These are phyloP conservation scores for Hypoxylon sp. DNA, from an alignment of 2,329 filamentous ascomycete genomes.

Conservation along the genomic window DNA sequence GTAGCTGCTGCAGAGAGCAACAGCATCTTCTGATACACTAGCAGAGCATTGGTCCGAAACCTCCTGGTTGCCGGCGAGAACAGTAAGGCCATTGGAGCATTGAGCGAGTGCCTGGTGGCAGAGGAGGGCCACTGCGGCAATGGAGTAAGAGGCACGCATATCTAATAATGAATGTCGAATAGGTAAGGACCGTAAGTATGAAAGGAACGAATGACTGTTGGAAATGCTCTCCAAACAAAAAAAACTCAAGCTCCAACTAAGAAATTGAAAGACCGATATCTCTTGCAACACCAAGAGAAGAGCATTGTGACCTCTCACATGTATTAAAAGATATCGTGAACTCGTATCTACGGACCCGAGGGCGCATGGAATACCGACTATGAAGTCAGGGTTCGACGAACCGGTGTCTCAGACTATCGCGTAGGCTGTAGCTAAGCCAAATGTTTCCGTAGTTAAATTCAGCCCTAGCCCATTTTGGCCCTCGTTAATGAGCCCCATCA, in stretches of 20 bases:
- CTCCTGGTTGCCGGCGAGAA: not conserved
- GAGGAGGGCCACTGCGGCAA: slow-evolving; percentile 12
- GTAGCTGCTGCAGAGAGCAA: not conserved
- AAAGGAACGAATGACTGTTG: slow-evolving; percentile 10
- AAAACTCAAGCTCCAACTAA: slow-evolving; percentile 5
- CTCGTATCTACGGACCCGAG: slow-evolving; percentile 6
- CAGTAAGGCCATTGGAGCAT: slow-evolving; percentile 6
- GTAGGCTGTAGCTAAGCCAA: slow-evolving; percentile 17
- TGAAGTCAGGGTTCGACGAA: slow-evolving; percentile 16
- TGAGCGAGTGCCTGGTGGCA: not conserved
- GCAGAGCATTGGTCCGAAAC: slow-evolving; percentile 6
- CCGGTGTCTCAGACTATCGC: slow-evolving; percentile 28
- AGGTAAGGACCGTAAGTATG: slow-evolving; percentile 4
- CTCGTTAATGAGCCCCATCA: not conserved
- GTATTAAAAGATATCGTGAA: slow-evolving; percentile 11
- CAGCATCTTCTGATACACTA: slow-evolving; percentile 9
- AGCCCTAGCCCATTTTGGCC: slow-evolving; percentile 6
- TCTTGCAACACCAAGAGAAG: slow-evolving; percentile 9
- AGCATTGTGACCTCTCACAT: not conserved
- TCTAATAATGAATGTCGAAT: slow-evolving; percentile 4
- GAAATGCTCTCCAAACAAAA: slow-evolving; percentile 3
- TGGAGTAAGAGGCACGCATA: slow-evolving; percentile 15
- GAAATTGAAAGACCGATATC: not conserved
- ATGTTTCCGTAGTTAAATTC: slow-evolving; percentile 9
- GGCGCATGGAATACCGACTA: slow-evolving; percentile 5